These are phyloP conservation scores for Boletus bicolor DNA, from an alignment of 768 basidiomycete genomes.

Conservation along the genomic window DNA sequence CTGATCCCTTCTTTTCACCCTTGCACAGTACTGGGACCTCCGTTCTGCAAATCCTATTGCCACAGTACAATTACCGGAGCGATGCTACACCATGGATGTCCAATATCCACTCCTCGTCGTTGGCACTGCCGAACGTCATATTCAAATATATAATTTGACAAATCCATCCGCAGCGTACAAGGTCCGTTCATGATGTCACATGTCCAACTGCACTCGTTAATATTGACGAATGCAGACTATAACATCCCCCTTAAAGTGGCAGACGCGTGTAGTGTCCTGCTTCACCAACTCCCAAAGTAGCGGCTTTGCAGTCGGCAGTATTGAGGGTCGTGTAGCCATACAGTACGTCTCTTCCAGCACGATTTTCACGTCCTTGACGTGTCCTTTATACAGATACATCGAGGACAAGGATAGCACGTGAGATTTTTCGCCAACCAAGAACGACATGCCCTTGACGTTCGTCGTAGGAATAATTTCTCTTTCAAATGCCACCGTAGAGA, in stretches of 20 bases:
- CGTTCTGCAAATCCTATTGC: conserved; percentile 73
- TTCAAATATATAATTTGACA: conserved; percentile 83
- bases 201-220: neutral
- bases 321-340: conserved; percentile 91
- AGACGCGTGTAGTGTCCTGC: conserved; percentile 83
- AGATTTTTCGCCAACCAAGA: conserved; percentile 21
- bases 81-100: conserved; percentile 86
- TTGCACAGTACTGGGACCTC: conserved; percentile 85
- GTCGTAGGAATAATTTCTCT: conserved; percentile 70
- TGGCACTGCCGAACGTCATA: conserved; percentile 89
- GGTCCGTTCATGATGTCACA: conserved; percentile 38
- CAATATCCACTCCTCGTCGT: conserved; percentile 84
- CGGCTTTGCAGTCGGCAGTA: conserved; percentile 82
- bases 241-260: conserved; percentile 87
- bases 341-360: conserved; percentile 60
- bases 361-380: neutral
- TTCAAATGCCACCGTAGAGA: conserved; percentile 82
- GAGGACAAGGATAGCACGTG: conserved; percentile 79
- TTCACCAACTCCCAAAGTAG: conserved; percentile 64
- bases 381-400: conserved; percentile 55
- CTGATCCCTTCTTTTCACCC: neutral
- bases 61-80: conserved; percentile 79
- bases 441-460: neutral
- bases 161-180: conserved; percentile 80
- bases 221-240: conserved; percentile 51